phyloP scores from a whole-genome alignment of 345 rosid genomes.

The Lepidium sativum region DNA sequence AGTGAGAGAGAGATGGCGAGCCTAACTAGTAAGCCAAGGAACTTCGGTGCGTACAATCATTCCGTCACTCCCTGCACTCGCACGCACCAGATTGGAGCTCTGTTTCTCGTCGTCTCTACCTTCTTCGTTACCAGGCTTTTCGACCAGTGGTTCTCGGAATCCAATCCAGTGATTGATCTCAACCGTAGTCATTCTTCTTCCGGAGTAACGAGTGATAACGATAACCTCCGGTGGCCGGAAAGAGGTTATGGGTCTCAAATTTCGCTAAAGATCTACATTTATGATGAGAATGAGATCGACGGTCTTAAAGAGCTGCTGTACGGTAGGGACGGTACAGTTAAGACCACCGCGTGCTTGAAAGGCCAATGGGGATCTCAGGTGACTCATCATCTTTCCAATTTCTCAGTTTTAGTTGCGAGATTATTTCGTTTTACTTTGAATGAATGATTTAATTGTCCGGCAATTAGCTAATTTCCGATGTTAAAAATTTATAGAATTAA shows the following conservation, averaged over 20 bases:
- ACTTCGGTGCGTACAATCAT: constrained; percentile 36
- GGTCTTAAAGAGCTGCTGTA: constrained; percentile 62
- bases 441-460: not conserved
- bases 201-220: constrained; percentile 12
- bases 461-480: not conserved
- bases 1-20: constrained; percentile 31
- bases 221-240: constrained; percentile 48
- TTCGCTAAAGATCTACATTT: constrained; percentile 74
- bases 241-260: constrained; percentile 56
- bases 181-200: not conserved
- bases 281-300: constrained; percentile 77
- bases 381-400: not conserved
- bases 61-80: constrained; percentile 61
- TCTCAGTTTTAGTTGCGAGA: not conserved
- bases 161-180: constrained; percentile 21
- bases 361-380: constrained; percentile 99
- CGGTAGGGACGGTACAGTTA: constrained; percentile 58
- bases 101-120: constrained; percentile 58
- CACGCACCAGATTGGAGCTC: constrained; percentile 83
- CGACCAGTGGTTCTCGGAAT: constrained; percentile 47
- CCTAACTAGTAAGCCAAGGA: constrained; percentile 37
- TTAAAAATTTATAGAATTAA: not conserved
- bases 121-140: constrained; percentile 75
- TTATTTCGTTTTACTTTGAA: not conserved
- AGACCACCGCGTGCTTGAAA: constrained; percentile 54